Conservation (phyloP, 192 early-diverging fungal genomes). For the Coemansia sp. region DNA sequence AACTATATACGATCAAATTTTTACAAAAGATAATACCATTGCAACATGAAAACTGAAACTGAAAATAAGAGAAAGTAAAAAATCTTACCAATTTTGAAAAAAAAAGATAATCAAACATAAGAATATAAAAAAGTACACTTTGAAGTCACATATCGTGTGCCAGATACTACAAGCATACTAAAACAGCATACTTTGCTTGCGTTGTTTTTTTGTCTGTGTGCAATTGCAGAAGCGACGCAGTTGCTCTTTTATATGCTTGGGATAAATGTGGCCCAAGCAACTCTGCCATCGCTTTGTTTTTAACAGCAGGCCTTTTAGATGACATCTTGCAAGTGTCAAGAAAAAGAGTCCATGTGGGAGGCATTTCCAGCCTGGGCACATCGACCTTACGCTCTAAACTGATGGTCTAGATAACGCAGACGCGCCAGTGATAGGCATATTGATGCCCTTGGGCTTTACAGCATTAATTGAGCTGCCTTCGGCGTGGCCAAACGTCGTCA, state of each 20-base stretch:
- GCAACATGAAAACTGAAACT: not conserved
- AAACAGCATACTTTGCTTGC: too few relatives aligned
- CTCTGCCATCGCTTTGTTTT: not conserved
- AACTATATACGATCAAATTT: not conserved
- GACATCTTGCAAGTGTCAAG: too few relatives aligned
- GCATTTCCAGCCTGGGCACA: not conserved
- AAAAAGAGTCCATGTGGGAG: too few relatives aligned
- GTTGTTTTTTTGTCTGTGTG: too few relatives aligned
- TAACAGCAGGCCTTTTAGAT: not conserved
- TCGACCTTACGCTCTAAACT: not conserved
- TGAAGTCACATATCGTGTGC: not conserved
- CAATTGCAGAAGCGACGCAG: too few relatives aligned
- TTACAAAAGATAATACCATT: not conserved
- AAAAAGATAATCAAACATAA: not conserved
- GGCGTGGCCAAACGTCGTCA: conserved; percentile 21
- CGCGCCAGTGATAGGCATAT: conserved; percentile 18
- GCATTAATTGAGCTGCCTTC: conserved; percentile 1
- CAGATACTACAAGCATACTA: not conserved
- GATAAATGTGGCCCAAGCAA: too few relatives aligned
- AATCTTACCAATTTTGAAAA: too few relatives aligned
- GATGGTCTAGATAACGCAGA: conserved; percentile 43
- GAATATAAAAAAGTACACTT: conserved; percentile 4
- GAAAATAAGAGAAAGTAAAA: not conserved
- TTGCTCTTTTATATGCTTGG: too few relatives aligned
- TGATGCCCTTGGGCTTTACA: not conserved